phyloP scores from a whole-genome alignment of 2,329 filamentous ascomycete species.

The Bimuria novae-zelandiae region DNA sequence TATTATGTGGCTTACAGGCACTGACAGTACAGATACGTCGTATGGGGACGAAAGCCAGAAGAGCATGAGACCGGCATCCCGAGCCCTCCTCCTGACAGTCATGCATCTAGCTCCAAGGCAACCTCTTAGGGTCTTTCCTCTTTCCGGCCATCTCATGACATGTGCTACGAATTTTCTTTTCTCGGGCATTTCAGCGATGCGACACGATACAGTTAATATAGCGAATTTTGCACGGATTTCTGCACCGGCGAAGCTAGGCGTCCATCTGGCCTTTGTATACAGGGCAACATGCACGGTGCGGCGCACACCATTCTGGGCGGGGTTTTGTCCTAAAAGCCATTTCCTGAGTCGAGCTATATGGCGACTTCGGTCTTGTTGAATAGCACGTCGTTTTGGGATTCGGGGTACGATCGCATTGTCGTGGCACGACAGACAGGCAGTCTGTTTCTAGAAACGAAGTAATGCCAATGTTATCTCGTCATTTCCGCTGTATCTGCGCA shows the following conservation, averaged over 20 bases:
- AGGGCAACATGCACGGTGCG: neutral
- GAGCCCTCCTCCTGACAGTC: conserved; percentile 3
- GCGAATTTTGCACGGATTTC: conserved; percentile 11
- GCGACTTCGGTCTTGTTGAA: conserved; percentile 3
- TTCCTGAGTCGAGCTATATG: neutral
- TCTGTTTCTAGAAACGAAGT: neutral
- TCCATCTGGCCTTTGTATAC: conserved; percentile 11
- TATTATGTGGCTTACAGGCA: neutral
- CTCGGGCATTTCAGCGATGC: conserved; percentile 27
- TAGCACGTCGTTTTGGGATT: neutral
- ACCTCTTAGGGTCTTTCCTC: neutral
- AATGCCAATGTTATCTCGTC: neutral
- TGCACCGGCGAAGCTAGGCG: conserved; percentile 21
- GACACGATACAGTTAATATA: conserved; percentile 13
- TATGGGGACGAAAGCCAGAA: conserved; percentile 34
- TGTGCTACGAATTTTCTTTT: conserved; percentile 24
- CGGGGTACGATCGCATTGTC: neutral
- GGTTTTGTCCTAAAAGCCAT: conserved; percentile 16
- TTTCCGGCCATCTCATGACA: conserved; percentile 3
- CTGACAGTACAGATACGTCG: conserved; percentile 29
- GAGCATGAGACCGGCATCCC: conserved; percentile 20
- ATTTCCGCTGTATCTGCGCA: neutral
- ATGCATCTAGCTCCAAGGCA: conserved; percentile 15
- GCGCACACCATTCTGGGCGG: conserved; percentile 10
- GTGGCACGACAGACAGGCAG: neutral